Evolutionary conservation across 1,139 yeast genomes (phyloP).

Genomic region (Saccharomycopsis hybrid): DNA sequence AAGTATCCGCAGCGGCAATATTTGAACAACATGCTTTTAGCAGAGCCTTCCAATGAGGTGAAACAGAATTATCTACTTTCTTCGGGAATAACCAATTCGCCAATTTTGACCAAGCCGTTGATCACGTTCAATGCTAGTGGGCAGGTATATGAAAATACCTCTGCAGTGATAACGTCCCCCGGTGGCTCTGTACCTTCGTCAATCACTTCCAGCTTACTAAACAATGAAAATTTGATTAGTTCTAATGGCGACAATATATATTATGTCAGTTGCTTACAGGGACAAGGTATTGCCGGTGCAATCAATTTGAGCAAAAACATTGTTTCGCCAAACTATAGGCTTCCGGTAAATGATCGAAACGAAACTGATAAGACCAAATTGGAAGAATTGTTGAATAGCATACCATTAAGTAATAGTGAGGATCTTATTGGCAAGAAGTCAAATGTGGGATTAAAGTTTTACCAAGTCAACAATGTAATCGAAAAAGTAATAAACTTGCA

Average conservation of each 20-base stretch:
- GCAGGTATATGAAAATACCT: neutral
- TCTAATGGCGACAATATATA: constrained; percentile 19
- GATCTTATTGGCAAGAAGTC: constrained; percentile 6
- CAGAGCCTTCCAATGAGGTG: constrained; percentile 16
- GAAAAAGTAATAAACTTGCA: constrained; percentile 8
- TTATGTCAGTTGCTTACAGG: constrained; percentile 17
- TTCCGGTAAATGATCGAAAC: constrained; percentile 1
- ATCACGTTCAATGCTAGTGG: constrained; percentile 3
- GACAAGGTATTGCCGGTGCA: constrained; percentile 17
- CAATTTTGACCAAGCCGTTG: constrained; percentile 13
- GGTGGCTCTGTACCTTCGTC: constrained; percentile 20
- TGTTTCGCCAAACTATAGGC: constrained; percentile 15
- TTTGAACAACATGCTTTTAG: constrained; percentile 9
- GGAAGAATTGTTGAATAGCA: constrained; percentile 15
- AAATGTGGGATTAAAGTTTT: constrained; percentile 15
- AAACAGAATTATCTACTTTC: constrained; percentile 20
- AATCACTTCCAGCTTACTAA: constrained; percentile 17
- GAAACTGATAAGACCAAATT: constrained; percentile 10
- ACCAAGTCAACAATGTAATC: constrained; percentile 2
- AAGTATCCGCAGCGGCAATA: constrained; percentile 15
- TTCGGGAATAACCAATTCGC: constrained; percentile 15
- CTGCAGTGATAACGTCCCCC: constrained; percentile 16
- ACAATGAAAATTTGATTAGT: constrained; percentile 18
- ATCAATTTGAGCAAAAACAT: constrained; percentile 15
- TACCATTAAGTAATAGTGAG: constrained; percentile 6